Evolutionary conservation across 495 filamentous ascomycete species (phyloP).

Genomic region (Penicillium pancosmium): DNA sequence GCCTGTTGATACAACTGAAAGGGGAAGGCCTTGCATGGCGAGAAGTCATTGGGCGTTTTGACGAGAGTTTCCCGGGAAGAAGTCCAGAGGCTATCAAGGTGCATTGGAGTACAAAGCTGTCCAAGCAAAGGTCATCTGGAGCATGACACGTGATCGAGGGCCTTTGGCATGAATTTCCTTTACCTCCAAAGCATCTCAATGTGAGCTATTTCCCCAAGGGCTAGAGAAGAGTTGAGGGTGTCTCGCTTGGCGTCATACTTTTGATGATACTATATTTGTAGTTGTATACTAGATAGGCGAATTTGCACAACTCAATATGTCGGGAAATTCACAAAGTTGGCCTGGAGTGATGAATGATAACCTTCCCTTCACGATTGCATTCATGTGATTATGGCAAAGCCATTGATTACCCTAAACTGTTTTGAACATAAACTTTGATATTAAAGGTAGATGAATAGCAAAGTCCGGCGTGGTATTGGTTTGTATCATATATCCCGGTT

Average conservation of each 20-base stretch:
- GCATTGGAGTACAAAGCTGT: conserved; percentile 11
- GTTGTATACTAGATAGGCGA: neutral
- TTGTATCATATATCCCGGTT: too few relatives aligned
- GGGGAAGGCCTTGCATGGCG: conserved; percentile 10
- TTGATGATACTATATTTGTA: neutral
- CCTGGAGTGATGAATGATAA: neutral
- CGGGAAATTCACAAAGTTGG: neutral
- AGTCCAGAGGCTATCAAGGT: conserved; percentile 12
- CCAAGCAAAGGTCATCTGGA: neutral
- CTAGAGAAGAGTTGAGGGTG: neutral
- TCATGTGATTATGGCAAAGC: neutral
- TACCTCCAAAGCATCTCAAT: neutral
- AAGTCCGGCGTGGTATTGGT: too few relatives aligned
- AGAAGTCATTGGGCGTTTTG: conserved; percentile 13
- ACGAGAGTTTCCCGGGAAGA: conserved; percentile 13
- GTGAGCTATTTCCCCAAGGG: neutral
- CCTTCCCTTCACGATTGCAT: neutral
- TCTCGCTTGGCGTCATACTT: neutral
- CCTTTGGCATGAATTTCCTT: neutral
- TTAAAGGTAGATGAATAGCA: neutral
- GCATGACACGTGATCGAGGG: neutral
- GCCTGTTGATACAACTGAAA: conserved; percentile 14
- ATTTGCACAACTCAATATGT: neutral
- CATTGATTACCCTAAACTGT: neutral
- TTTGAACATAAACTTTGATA: neutral